Evolutionary conservation across 2,329 filamentous ascomycete genomes (phyloP), one percentile per base, ranked within the genome.

Genomic region (Cladosporium sp.): DNA sequence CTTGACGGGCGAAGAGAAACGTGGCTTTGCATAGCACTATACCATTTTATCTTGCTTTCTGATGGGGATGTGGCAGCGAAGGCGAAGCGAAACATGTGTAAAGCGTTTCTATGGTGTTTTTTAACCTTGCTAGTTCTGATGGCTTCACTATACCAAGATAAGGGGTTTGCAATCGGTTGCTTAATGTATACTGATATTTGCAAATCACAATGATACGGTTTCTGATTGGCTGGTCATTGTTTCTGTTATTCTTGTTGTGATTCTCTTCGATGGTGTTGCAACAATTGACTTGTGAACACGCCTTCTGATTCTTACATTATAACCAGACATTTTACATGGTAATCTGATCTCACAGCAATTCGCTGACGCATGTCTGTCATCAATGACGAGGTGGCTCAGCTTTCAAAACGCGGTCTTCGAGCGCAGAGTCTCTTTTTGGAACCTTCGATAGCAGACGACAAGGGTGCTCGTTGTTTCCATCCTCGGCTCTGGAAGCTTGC

Each of bases 11-110:
- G 50, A 63, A 63, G 50, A 63, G 50, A 55, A 44, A 63, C 50
- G 50, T 63, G 50, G 61, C 61, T 63, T 63, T 63, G 66, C 67
- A 66, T 66, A 69, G 67, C 66, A 64, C 60, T 69, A 69, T 69
- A 69, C 67, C 67, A 69, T 67, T 67, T 69, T 63, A 63, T 63
- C 26, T 63, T 63, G 61, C 61, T 63, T 63, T 63, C 46, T 56
- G 35, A 46, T 46, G 61, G 61, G 50, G 37, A 56, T 55, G 61
- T 55, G 61, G 61, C 61, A 52, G 44, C 26, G 50, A 55, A 33
- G 61, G 61, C 26, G 33, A 44, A 62, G 52, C 29, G 49, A 26
- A 50, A 63, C 50, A 63, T 63, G 61, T 63, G 61, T 56, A 63
- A 63, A 62, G 60, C 61, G 50, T 55, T 55, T 55, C 52, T 31